Conservation (phyloP, 768 basidiomycete genomes). For the Naganishia onofrii region DNA sequence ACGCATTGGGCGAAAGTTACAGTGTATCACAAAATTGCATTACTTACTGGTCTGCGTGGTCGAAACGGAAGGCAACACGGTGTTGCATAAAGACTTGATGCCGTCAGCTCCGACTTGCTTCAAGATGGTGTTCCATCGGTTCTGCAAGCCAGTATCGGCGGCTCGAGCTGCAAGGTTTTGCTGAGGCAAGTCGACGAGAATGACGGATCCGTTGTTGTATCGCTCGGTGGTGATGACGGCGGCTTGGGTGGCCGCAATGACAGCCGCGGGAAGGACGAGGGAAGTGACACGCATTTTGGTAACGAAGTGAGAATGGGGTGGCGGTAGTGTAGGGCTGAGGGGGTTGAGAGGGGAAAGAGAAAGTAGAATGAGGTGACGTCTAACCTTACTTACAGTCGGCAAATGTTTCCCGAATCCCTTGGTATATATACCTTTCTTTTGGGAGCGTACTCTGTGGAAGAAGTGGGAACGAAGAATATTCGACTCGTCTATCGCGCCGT, state of each 20-base stretch:
- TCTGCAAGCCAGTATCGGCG: background rate
- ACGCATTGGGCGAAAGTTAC: too few relatives aligned
- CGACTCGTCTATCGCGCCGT: too few relatives aligned
- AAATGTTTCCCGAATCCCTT: too few relatives aligned
- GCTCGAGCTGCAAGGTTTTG: too few relatives aligned
- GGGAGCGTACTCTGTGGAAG: too few relatives aligned
- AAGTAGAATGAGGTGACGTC: too few relatives aligned
- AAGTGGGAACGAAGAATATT: too few relatives aligned
- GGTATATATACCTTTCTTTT: too few relatives aligned
- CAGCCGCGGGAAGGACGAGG: background rate
- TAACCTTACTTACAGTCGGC: too few relatives aligned
- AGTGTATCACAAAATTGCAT: too few relatives aligned
- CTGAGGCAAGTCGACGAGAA: background rate
- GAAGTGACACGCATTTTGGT: too few relatives aligned
- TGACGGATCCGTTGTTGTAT: constrained; percentile 6
- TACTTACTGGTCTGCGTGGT: background rate
- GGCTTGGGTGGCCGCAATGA: background rate
- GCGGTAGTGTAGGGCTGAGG: background rate
- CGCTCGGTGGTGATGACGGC: constrained; percentile 2
- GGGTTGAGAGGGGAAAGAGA: background rate
- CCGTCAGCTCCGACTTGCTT: background rate
- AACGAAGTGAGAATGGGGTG: background rate
- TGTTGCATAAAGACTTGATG: background rate
- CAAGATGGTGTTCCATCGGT: background rate
- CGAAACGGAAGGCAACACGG: background rate